Conservation (phyloP, 2,329 filamentous ascomycete species). For the Penicillium sp. region DNA sequence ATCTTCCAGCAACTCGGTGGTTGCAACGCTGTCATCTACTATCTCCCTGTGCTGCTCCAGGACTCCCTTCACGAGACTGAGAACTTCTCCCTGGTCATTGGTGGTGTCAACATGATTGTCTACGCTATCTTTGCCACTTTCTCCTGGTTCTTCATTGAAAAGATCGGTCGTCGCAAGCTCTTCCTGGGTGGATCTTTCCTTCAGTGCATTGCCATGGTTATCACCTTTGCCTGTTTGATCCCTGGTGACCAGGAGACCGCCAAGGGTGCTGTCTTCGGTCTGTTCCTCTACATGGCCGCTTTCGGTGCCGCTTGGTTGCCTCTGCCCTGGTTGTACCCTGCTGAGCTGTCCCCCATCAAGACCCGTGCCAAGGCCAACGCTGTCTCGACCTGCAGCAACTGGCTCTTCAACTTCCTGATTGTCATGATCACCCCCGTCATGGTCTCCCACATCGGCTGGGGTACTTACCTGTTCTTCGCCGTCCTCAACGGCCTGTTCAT, state of each 20-base stretch:
- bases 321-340: constrained; percentile 50
- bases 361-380: constrained; percentile 50
- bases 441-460: constrained; percentile 33
- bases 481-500: constrained; percentile 40
- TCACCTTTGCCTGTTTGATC: constrained; percentile 35
- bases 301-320: constrained; percentile 61
- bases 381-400: constrained; percentile 47
- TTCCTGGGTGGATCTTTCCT: too few species aligned
- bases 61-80: constrained; percentile 36
- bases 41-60: constrained; percentile 42
- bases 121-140: constrained; percentile 37
- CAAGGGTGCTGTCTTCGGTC: constrained; percentile 46
- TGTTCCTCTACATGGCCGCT: constrained; percentile 62
- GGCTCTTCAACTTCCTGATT: too few species aligned
- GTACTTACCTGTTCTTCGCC: constrained; percentile 40
- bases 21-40: too few species aligned
- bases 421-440: constrained; percentile 44
- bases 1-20: constrained; percentile 44
- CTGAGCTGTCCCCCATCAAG: constrained; percentile 48
- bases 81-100: constrained; percentile 44
- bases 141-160: constrained; percentile 44
- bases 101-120: constrained; percentile 46
- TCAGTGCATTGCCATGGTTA: constrained; percentile 35
- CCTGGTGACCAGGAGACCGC: constrained; percentile 20
- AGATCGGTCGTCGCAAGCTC: too few species aligned